Percentiles rank a stretch among this genome's conserved stretches.
phyloP scores from a whole-genome alignment of 2,329 filamentous ascomycete species.

The Aspergillus carbonarius region DNA sequence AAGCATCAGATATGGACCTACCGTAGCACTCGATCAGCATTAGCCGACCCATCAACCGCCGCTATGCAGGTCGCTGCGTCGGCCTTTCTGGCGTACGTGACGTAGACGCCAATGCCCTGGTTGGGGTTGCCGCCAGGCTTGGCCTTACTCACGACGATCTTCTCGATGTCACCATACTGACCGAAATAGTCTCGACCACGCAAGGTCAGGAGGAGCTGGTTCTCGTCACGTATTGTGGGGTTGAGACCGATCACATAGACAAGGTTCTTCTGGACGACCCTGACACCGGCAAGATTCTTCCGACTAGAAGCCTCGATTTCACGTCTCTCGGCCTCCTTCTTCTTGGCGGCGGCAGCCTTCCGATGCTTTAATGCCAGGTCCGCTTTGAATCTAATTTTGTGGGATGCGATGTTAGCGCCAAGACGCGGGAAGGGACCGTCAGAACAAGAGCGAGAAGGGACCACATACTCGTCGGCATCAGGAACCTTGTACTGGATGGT shows the following conservation, averaged over 20 bases:
- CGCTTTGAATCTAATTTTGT: conserved; percentile 47
- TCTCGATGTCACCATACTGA: conserved; percentile 97
- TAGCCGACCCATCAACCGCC: conserved; percentile 87
- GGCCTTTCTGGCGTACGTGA: conserved; percentile 91
- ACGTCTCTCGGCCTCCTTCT: conserved; percentile 93
- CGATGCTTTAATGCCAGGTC: conserved; percentile 69
- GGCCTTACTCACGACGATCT: conserved; percentile 96
- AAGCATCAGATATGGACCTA: conserved; percentile 52
- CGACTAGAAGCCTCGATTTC: conserved; percentile 94
- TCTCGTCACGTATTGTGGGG: conserved; percentile 87
- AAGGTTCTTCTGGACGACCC: conserved; percentile 97
- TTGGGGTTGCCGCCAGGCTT: conserved; percentile 71
- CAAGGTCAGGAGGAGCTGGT: conserved; percentile 77
- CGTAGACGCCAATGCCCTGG: conserved; percentile 92
- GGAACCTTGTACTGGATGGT: conserved; percentile 97
- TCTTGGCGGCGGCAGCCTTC: conserved; percentile 83
- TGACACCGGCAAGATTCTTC: conserved; percentile 91
- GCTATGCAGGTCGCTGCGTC: conserved; percentile 88
- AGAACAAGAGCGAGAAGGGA: not conserved
- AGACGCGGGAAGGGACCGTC: conserved; percentile 10
- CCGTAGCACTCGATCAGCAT: conserved; percentile 81
- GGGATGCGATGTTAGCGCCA: conserved; percentile 22
- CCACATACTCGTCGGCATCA: conserved; percentile 86
- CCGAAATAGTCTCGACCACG: conserved; percentile 93
- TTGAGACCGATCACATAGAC: conserved; percentile 96